Evolutionary conservation across 2,329 filamentous ascomycete genomes (phyloP).

Genomic region (Phaeomoniella chlamydospora): DNA sequence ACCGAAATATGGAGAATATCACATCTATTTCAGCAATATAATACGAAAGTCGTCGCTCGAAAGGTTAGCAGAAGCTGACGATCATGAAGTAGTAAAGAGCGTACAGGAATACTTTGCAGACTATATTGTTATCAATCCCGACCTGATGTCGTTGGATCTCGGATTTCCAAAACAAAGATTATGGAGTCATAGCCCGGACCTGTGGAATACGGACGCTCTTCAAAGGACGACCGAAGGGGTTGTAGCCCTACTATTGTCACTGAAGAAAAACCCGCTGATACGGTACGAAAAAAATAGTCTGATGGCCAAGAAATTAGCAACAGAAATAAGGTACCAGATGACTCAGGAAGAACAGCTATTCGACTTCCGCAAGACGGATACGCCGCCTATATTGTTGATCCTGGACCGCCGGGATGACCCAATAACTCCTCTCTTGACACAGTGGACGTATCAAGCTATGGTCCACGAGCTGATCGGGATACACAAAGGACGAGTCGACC

Average conservation of each 20-base stretch:
- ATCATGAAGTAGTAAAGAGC: conserved; percentile 87
- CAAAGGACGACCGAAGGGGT: conserved; percentile 79
- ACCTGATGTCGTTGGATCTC: conserved; percentile 71
- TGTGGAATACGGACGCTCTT: conserved; percentile 81
- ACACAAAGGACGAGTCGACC: conserved; percentile 81
- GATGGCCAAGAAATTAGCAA: conserved; percentile 81
- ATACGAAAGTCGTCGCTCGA: conserved; percentile 93
- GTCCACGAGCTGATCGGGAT: conserved; percentile 93
- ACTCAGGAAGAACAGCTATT: conserved; percentile 94
- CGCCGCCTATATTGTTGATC: conserved; percentile 79
- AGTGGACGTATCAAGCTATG: conserved; percentile 99
- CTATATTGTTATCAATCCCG: conserved; percentile 87
- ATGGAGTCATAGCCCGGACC: conserved; percentile 69
- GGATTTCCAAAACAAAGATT: conserved; percentile 58
- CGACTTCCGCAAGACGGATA: conserved; percentile 89
- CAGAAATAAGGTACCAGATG: conserved; percentile 81
- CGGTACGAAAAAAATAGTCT: conserved; percentile 85
- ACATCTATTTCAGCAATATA: conserved; percentile 95
- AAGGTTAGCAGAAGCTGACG: conserved; percentile 85
- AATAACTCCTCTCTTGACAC: conserved; percentile 81
- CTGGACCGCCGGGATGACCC: conserved; percentile 88
- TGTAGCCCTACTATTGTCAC: conserved; percentile 65
- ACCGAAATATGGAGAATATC: conserved; percentile 94
- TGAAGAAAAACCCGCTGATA: conserved; percentile 95
- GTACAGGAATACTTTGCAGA: conserved; percentile 96